phyloP scores from a whole-genome alignment of 75 land plant genomes.

The Azolla pinnata region DNA sequence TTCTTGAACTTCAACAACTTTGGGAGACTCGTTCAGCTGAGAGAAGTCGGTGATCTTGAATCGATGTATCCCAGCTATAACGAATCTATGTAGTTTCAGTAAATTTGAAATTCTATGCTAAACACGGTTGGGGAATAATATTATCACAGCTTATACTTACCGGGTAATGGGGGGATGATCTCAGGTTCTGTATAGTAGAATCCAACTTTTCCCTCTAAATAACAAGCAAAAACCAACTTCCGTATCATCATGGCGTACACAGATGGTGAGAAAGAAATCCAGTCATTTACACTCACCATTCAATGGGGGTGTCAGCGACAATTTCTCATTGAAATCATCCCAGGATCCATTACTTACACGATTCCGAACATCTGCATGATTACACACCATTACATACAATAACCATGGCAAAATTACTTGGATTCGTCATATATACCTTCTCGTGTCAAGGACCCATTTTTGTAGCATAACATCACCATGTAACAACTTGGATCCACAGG shows the following conservation, averaged over 20 bases:
- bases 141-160: too few relatives aligned
- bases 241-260: too few relatives aligned
- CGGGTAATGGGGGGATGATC: conserved; percentile 92
- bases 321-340: conserved; percentile 62
- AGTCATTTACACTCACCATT: conserved; percentile 42
- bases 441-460: conserved; percentile 91
- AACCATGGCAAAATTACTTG: neutral
- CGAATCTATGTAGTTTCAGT: neutral
- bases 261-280: neutral
- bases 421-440: conserved; percentile 84
- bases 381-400: neutral
- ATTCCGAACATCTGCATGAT: conserved; percentile 64
- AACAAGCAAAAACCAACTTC: neutral
- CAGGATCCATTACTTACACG: conserved; percentile 69
- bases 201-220: conserved; percentile 74
- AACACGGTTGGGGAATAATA: too few relatives aligned
- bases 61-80: conserved; percentile 69
- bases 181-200: conserved; percentile 93
- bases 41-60: conserved; percentile 24
- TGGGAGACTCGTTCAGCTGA: conserved; percentile 7
- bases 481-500: conserved; percentile 82
- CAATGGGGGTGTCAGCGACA: conserved; percentile 60
- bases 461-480: conserved; percentile 92
- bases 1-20: conserved; percentile 35
- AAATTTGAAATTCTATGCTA: too few relatives aligned